These are phyloP conservation scores for Scheffersomyces lignicola DNA, from an alignment of 1,139 yeast species.

Conservation along the genomic window DNA sequence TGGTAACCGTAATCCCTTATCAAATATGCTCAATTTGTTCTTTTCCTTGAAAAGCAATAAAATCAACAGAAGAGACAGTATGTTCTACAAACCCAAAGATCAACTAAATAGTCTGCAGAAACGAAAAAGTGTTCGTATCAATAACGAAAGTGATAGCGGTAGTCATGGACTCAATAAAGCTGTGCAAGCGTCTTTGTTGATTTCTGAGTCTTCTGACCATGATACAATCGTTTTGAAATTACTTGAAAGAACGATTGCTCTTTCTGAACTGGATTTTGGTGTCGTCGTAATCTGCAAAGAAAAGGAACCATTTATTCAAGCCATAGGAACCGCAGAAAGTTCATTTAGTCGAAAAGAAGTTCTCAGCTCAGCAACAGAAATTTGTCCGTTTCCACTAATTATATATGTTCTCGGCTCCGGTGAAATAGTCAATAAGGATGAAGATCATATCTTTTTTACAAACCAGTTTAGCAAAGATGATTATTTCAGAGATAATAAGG, in stretches of 20 bases:
- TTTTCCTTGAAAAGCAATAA: too few species aligned
- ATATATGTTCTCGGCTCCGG: constrained; percentile 43
- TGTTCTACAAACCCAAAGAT: too few species aligned
- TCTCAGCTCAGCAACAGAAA: constrained; percentile 40
- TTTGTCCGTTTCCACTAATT: constrained; percentile 46
- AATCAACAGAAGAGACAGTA: too few species aligned
- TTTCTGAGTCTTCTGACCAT: constrained; percentile 47
- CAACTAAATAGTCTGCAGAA: too few species aligned
- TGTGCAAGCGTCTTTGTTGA: constrained; percentile 47
- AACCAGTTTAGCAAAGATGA: constrained; percentile 38
- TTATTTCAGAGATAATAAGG: constrained; percentile 37
- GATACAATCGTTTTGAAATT: constrained; percentile 40
- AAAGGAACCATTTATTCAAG: constrained; percentile 40
- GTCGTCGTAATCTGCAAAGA: constrained; percentile 39
- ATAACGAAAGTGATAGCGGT: constrained; percentile 5
- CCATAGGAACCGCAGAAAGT: constrained; percentile 43
- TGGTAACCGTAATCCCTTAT: too few species aligned
- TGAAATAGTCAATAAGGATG: constrained; percentile 34
- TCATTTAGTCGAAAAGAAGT: constrained; percentile 41
- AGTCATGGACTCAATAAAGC: constrained; percentile 25
- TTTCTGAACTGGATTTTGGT: constrained; percentile 48
- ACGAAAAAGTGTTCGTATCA: too few species aligned
- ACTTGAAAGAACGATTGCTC: constrained; percentile 40
- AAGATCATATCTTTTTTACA: constrained; percentile 38
- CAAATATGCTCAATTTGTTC: too few species aligned